Evolutionary conservation across 2,329 filamentous ascomycete genomes (phyloP).

Genomic region (Colletotrichum abscissum): DNA sequence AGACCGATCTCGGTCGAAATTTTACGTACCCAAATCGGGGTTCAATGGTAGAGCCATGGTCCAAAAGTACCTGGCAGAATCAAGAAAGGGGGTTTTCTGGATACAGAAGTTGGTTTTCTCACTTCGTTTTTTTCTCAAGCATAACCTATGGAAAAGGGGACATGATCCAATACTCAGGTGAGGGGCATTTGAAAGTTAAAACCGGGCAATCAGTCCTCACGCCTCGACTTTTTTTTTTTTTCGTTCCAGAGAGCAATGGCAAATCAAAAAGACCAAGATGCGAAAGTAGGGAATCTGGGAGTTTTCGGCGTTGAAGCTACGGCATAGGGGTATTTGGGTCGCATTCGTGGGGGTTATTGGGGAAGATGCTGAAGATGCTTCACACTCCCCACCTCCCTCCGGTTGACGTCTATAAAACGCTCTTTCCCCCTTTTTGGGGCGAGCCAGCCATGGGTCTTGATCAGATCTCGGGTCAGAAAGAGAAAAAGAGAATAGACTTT

Average conservation of each 20-base stretch:
- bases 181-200: neutral
- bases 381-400: neutral
- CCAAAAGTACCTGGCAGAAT: neutral
- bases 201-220: neutral
- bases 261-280: neutral
- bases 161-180: neutral
- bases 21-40: neutral
- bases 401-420: neutral
- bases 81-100: neutral
- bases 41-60: neutral
- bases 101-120: neutral
- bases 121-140: neutral
- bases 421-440: neutral
- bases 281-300: neutral
- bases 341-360: neutral
- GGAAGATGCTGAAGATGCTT: neutral
- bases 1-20: neutral
- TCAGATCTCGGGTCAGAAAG: neutral
- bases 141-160: neutral
- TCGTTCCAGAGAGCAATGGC: neutral
- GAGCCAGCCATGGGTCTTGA: neutral
- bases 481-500: neutral
- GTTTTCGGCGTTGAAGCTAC: neutral
- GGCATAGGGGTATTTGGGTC: neutral
- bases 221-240: neutral